Base-by-base conservation (phyloP, 176 grass and related monocot species). In the Aegilops bicornis region DNA sequence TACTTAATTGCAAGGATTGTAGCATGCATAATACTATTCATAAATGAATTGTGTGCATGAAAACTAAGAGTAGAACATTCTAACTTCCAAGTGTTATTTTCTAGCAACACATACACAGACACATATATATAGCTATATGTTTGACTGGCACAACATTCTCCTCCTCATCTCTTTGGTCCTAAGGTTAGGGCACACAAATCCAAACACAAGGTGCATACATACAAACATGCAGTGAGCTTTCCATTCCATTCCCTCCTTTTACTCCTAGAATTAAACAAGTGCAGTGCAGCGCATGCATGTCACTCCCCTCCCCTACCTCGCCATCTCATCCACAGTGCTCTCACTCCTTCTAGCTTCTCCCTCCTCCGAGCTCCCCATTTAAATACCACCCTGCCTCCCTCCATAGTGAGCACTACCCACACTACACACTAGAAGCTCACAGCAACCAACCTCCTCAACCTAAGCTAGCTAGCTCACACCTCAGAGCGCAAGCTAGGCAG, bases 171-270 rank as follows among this genome's bases (percentile, higher is more conserved):
- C 45, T 6, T n/a, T 85, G 48, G 63, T 91, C 69, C 82, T 81
- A 63, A 85, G 77, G 62, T 88, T 85, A 91, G 89, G 82, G 89
- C 70, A 85, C 89, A 91, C 86, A 88, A 35, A 85, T 88, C 82
- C 86, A 88, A 88, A 91, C 69, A 58, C 24, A 88, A 22, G 63
- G 74, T 63, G 75, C 35, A 79, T 79, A 87, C 47, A 77, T 79
- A 91, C 61, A 86, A 69, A 69, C 69, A 25, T 69, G 42, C 16
- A 66, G 59, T 39, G 80, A 80, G n/a, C 59, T 42, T 45, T 82
- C 32, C 37, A 69, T 43, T 81, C 31, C 48, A 70, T 60, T 75
- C 43, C 39, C n/a, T 78, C 79, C 12, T 86, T 78, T 87, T 65
- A 23, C 52, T 84, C 76, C 85, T 80, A 65, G 65, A 83, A 87